Conservation (phyloP, 2,329 filamentous ascomycete species). For the Magnaporthiopsis rhizophila region DNA sequence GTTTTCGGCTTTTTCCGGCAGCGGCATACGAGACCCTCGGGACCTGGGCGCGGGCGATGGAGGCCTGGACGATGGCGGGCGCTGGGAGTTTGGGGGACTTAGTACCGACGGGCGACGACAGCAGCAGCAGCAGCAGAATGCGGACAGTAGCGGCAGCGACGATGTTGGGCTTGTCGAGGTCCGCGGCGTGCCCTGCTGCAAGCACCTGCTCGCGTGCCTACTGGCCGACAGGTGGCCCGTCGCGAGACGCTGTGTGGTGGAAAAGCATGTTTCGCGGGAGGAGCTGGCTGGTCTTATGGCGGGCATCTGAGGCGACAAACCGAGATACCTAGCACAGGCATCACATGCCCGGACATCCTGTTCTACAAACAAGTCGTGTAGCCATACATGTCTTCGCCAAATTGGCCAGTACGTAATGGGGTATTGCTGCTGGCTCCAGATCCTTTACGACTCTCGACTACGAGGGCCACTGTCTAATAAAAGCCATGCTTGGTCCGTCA, state of each 20-base stretch:
- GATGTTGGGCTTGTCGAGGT: constrained; percentile 10
- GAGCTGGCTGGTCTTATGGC: constrained; percentile 66
- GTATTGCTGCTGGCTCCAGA: not conserved
- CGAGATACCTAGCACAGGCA: not conserved
- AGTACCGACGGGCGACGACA: constrained; percentile 13
- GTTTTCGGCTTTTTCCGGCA: constrained; percentile 56
- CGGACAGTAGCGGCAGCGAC: too few relatives aligned
- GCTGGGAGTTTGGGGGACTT: constrained; percentile 24
- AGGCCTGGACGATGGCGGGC: constrained; percentile 6
- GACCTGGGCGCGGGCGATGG: constrained; percentile 12
- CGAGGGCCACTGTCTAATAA: not conserved
- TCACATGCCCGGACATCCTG: not conserved
- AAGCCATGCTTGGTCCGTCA: not conserved
- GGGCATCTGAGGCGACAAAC: constrained; percentile 24
- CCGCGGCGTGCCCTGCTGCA: constrained; percentile 57
- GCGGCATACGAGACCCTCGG: constrained; percentile 8
- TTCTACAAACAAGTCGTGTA: not conserved
- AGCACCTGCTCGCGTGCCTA: constrained; percentile 81
- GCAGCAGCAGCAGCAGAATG: not conserved
- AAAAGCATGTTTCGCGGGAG: constrained; percentile 46
- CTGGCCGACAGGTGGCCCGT: constrained; percentile 59
- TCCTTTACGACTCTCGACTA: not conserved
- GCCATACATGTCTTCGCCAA: not conserved
- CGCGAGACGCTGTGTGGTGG: constrained; percentile 49
- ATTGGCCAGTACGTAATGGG: not conserved